A percentile compares a stretch with the other conserved stretches of the same genome.
phyloP scores from a whole-genome alignment of 345 rosid genomes.

The Eucalyptus paniculata region DNA sequence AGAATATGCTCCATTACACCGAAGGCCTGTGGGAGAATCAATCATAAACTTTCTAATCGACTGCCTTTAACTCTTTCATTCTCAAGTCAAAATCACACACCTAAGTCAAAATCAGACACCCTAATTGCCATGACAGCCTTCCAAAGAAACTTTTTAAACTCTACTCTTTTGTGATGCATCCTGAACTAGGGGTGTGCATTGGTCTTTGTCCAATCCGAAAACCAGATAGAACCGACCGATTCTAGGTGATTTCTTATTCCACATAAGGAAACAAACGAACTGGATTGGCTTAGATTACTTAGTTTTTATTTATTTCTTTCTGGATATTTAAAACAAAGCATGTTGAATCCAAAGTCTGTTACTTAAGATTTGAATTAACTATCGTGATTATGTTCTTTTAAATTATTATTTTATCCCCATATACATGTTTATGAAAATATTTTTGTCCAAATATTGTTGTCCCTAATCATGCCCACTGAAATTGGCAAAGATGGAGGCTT shows the following conservation, averaged over 20 bases:
- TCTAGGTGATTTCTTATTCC: background rate
- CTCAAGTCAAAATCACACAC: background rate
- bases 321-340: too few species aligned
- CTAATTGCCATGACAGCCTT: background rate
- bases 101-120: background rate
- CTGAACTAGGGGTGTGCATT: background rate
- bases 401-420: background rate
- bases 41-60: background rate
- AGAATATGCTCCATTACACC: background rate
- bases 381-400: background rate
- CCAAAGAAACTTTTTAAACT: background rate
- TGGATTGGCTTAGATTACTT: background rate
- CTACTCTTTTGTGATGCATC: background rate
- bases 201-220: fast-evolving
- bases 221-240: fast-evolving
- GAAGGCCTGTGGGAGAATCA: background rate
- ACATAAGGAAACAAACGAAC: background rate
- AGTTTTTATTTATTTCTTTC: too few species aligned
- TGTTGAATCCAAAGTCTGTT: too few species aligned
- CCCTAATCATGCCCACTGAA: background rate
- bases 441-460: background rate
- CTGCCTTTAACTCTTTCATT: background rate
- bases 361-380: background rate
- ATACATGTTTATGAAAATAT: background rate
- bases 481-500: background rate